Conservation (phyloP, 31 red algal genomes). For the Porphyra umbilicalis region DNA sequence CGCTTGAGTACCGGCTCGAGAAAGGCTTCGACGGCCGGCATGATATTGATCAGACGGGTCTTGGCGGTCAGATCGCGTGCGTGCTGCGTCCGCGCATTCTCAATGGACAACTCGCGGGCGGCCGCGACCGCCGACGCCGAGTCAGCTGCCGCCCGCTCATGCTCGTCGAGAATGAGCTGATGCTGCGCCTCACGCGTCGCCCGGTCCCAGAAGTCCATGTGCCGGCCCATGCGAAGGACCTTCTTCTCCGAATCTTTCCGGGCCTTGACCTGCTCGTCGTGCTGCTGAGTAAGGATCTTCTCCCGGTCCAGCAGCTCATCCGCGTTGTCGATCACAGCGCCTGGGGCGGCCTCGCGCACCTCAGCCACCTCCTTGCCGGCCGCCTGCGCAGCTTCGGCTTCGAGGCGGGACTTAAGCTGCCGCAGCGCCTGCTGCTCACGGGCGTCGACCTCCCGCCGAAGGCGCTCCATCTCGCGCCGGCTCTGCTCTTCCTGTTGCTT, state of each 20-base stretch:
- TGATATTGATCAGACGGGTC: slow-evolving; percentile 41
- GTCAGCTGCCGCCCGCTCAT: slow-evolving; percentile 47
- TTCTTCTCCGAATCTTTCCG: slow-evolving; percentile 71
- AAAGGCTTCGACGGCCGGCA: slow-evolving; percentile 34
- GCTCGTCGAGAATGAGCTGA: slow-evolving; percentile 32
- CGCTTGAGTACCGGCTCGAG: slow-evolving; percentile 21
- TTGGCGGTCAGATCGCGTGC: slow-evolving; percentile 55
- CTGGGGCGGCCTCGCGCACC: slow-evolving; percentile 13
- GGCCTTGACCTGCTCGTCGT: slow-evolving; percentile 74
- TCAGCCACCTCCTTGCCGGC: not conserved
- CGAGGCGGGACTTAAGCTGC: slow-evolving; percentile 15
- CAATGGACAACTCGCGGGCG: slow-evolving; percentile 29
- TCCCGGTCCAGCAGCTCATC: slow-evolving; percentile 64
- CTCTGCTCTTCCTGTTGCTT: slow-evolving; percentile 66
- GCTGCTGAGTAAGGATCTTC: slow-evolving; percentile 65
- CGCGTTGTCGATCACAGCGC: slow-evolving; percentile 24
- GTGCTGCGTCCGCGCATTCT: slow-evolving; percentile 50
- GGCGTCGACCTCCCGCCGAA: slow-evolving; percentile 33
- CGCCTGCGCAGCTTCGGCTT: slow-evolving; percentile 9
- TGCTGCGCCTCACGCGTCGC: slow-evolving; percentile 72
- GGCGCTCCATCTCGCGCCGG: slow-evolving; percentile 50
- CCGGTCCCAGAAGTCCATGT: slow-evolving; percentile 81
- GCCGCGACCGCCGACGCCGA: slow-evolving; percentile 33
- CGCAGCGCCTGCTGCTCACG: slow-evolving; percentile 31
- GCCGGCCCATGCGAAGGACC: slow-evolving; percentile 35